Conservation (phyloP, 106 monocot species). For the Cymbidium sinense region DNA sequence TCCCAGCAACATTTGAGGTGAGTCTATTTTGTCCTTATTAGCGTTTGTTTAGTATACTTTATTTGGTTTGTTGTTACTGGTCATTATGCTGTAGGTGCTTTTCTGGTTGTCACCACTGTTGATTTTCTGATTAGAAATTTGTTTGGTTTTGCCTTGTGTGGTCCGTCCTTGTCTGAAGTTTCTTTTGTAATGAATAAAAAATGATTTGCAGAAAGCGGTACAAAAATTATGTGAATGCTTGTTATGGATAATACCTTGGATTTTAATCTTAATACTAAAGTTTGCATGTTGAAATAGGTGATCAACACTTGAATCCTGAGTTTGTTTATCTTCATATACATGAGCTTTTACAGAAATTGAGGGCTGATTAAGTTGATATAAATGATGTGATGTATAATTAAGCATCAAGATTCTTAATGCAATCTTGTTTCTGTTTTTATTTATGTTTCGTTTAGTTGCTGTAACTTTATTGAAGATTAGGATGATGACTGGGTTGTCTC, state of each 20-base stretch:
- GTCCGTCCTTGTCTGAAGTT: not conserved
- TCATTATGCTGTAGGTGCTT: not conserved
- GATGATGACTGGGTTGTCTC: not conserved
- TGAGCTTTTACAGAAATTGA: not conserved
- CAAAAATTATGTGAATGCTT: not conserved
- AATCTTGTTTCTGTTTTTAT: not conserved
- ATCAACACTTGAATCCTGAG: not conserved
- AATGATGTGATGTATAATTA: not conserved
- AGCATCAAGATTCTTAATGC: not conserved
- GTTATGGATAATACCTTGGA: not conserved
- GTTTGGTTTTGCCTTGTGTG: not conserved
- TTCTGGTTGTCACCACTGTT: not conserved
- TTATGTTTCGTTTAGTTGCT: not conserved
- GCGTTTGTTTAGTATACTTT: not conserved
- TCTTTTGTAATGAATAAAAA: not conserved
- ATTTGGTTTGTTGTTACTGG: not conserved
- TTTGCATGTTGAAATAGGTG: not conserved
- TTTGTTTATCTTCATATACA: not conserved
- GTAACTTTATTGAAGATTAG: not conserved
- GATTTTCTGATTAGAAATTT: not conserved
- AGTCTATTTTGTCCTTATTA: not conserved
- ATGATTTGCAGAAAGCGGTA: not conserved
- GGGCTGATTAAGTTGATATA: not conserved
- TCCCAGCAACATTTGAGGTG: constrained; percentile 4
- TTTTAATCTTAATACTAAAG: not conserved